Evolutionary conservation across 805 yeast genomes (phyloP), one percentile per base, ranked within the genome.

Genomic region (Candida xyloterini): DNA sequence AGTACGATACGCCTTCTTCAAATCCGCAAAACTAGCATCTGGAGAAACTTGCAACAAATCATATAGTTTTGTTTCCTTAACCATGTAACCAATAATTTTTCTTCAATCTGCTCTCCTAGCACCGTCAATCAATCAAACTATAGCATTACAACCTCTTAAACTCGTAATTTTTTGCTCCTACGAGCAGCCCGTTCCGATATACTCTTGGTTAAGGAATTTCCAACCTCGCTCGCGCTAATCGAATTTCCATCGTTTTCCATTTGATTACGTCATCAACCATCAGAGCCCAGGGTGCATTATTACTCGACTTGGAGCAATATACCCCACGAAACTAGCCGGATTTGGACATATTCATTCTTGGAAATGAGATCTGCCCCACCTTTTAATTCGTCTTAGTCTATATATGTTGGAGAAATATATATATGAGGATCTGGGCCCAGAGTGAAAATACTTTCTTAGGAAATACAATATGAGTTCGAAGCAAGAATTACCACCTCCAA

Each of bases 1-100:
- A 47, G 76, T 75, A 46, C 89, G 74, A 63, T 86, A 90, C 0
- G 96, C 95, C 60, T 77, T 81, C 51, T 83, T 83, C 56, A 90
- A 84, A 46, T 89, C 95, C 3, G 66, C 63, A 26, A 73, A 62
- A 6, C 83, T 65, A 1, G 96, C 95, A 14, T 74, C 73, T 39
- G 74, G 67, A 2, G 80, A 55, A 9, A 91, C 72, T 14, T 78
- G 87, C 22, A 91, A 66, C 7, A 85, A 69, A 52, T 86, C 85
- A 63, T 91, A 91, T 67, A 75, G 69, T 49, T 69, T 70, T 18
- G 88, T 73, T 42, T 85, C 93, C 51, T 73, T 81, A 25, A 74
- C 89, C 93, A 84, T 84, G 22, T 30, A 36, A 28, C 27, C n/a
- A 24, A 31, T 15, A 27, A 14, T 16, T 21, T 10, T 28, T 8